Percentiles rank a stretch among this genome's conserved stretches.
phyloP scores from a whole-genome alignment of 331 rosid species.

The Malus hybrid region DNA sequence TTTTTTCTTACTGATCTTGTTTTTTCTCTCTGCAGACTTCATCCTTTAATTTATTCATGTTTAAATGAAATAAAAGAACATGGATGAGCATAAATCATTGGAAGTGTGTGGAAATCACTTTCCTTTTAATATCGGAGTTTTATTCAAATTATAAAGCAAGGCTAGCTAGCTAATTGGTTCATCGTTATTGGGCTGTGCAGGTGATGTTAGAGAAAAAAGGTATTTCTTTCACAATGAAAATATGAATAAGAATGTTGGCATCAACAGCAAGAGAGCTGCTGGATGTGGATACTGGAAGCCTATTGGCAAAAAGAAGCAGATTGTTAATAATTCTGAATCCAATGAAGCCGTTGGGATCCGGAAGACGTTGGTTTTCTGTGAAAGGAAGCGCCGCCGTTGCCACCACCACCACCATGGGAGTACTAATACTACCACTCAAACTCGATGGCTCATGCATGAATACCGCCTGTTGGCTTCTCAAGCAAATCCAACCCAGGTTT shows the following conservation, averaged over 20 bases:
- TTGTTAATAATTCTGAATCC: slow-evolving; percentile 11
- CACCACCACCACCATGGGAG: not conserved
- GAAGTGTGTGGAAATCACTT: not conserved
- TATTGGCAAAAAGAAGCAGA: slow-evolving; percentile 18
- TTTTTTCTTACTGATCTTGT: too few relatives aligned
- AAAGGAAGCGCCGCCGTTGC: not conserved
- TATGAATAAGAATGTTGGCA: not conserved
- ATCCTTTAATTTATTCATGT: too few relatives aligned
- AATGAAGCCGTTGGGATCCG: slow-evolving; percentile 21
- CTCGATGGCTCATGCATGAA: slow-evolving; percentile 62
- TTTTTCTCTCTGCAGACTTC: too few relatives aligned
- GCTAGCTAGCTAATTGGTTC: not conserved
- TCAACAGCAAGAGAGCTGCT: slow-evolving; percentile 7
- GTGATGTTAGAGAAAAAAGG: slow-evolving; percentile 20
- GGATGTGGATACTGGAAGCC: slow-evolving; percentile 43
- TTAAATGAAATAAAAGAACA: too few relatives aligned
- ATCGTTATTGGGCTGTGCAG: not conserved
- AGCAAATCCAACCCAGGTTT: slow-evolving; percentile 19
- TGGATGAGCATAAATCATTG: too few relatives aligned
- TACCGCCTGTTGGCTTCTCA: slow-evolving; percentile 21
- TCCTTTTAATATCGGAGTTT: not conserved
- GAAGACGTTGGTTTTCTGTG: slow-evolving; percentile 32
- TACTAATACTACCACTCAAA: not conserved
- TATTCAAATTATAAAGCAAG: not conserved
- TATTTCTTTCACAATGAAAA: slow-evolving; percentile 33